phyloP scores from a whole-genome alignment of 495 filamentous ascomycete species.

The Neurospora sp. region DNA sequence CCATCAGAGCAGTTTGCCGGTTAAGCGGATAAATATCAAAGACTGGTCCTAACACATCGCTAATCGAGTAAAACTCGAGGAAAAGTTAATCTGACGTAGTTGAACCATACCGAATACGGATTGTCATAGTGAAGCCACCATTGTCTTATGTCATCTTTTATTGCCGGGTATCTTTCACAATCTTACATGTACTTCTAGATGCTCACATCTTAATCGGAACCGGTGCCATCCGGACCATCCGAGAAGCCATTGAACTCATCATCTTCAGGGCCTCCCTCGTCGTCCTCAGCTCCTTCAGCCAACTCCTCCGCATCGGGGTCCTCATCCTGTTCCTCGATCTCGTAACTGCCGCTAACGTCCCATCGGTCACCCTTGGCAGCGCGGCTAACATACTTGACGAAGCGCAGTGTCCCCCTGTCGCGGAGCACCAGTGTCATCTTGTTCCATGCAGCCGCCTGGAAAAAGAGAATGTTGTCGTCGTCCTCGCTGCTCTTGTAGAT shows the following conservation, averaged over 20 bases:
- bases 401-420: conserved; percentile 75
- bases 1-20: background rate
- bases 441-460: conserved; percentile 82
- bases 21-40: background rate
- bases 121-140: background rate
- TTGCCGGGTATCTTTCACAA: background rate
- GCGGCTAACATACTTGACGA: conserved; percentile 90
- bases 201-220: conserved; percentile 27
- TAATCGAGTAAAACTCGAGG: background rate
- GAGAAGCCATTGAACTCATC: conserved; percentile 42
- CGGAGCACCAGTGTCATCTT: conserved; percentile 78
- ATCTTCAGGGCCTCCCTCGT: conserved; percentile 27
- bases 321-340: conserved; percentile 40
- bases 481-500: conserved; percentile 74
- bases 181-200: background rate
- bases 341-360: conserved; percentile 70
- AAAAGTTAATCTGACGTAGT: background rate
- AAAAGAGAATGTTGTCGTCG: conserved; percentile 87
- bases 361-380: conserved; percentile 80
- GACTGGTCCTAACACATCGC: background rate
- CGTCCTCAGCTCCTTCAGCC: conserved; percentile 15
- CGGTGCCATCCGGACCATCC: conserved; percentile 25
- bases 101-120: background rate
- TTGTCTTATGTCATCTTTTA: background rate
- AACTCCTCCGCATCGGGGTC: conserved; percentile 19